A percentile compares a stretch with the other conserved stretches of the same genome.
Evolutionary conservation across 768 basidiomycete genomes (phyloP).

Genomic region (Roridomyces roridus): DNA sequence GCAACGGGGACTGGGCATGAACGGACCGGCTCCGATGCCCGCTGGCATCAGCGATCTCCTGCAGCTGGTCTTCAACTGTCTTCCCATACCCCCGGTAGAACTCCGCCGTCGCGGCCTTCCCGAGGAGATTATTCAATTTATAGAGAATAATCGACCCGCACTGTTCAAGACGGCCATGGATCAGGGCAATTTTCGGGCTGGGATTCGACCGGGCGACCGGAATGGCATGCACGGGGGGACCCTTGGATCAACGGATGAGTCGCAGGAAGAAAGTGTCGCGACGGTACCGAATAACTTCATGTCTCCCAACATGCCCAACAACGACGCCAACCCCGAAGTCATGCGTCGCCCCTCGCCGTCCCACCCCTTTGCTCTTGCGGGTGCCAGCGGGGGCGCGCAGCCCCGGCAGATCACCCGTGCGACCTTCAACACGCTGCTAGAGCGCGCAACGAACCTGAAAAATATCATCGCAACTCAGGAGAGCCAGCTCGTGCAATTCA

Average conservation of each 20-base stretch:
- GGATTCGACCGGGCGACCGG: constrained; percentile 32
- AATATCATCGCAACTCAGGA: constrained; percentile 27
- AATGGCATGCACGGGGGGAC: constrained; percentile 6
- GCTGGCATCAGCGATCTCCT: constrained; percentile 32
- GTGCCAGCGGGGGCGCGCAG: constrained; percentile 27
- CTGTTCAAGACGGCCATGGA: constrained; percentile 49
- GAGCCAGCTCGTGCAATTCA: constrained; percentile 26
- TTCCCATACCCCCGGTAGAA: constrained; percentile 51
- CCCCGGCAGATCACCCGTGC: constrained; percentile 23
- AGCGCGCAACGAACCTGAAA: constrained; percentile 30
- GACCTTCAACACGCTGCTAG: constrained; percentile 20
- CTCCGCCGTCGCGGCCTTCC: constrained; percentile 57
- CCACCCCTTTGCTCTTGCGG: constrained; percentile 29
- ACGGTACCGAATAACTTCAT: constrained; percentile 54
- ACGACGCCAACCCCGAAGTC: no score
- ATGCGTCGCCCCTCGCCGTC: constrained; percentile 60
- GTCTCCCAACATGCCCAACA: constrained; percentile 46
- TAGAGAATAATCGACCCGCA: constrained; percentile 60
- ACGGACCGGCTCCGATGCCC: constrained; percentile 2
- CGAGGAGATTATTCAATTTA: constrained; percentile 57
- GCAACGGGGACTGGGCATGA: constrained; percentile 1
- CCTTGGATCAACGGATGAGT: no score
- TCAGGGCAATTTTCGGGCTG: constrained; percentile 41
- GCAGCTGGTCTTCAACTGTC: constrained; percentile 52
- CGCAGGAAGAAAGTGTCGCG: no score